Conservation (phyloP, 306 rosid genomes). For the Vachellia collinsii region DNA sequence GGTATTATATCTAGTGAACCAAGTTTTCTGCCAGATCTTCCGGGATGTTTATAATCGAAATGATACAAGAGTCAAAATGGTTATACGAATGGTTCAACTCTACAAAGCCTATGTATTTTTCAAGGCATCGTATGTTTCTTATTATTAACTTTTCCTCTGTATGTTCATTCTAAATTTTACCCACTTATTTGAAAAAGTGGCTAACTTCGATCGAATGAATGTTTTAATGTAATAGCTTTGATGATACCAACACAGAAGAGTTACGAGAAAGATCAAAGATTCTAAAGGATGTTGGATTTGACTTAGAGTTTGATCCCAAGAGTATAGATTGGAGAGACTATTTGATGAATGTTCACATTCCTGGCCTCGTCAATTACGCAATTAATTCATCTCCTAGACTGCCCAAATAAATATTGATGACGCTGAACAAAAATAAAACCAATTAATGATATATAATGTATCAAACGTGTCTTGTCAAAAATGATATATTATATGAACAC, state of each 20-base stretch:
- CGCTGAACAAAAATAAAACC: too few relatives aligned
- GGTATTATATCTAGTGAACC: conserved; percentile 35
- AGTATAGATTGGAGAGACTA: conserved; percentile 57
- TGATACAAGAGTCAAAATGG: background rate
- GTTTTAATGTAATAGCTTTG: conserved; percentile 37
- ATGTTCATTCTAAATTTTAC: background rate
- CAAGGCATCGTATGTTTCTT: conserved; percentile 43
- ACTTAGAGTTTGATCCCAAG: conserved; percentile 42
- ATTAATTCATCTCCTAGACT: background rate
- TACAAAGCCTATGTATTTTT: conserved; percentile 44
- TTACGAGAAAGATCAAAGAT: conserved; percentile 19
- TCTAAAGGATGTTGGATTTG: conserved; percentile 1
- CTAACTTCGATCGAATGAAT: background rate
- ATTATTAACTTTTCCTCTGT: background rate
- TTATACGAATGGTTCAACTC: conserved; percentile 31
- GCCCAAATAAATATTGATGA: too few relatives aligned
- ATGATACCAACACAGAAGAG: conserved; percentile 50
- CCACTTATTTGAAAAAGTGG: background rate
- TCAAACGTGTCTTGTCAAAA: too few relatives aligned
- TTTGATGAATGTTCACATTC: conserved; percentile 49
- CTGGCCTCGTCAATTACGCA: conserved; percentile 47
- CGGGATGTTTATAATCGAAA: conserved; percentile 1
- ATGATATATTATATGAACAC: too few relatives aligned
- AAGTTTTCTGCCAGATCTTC: background rate
- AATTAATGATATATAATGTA: too few relatives aligned